These are phyloP conservation scores for Massarina eburnea DNA, from an alignment of 2,329 filamentous ascomycete species.

Conservation along the genomic window DNA sequence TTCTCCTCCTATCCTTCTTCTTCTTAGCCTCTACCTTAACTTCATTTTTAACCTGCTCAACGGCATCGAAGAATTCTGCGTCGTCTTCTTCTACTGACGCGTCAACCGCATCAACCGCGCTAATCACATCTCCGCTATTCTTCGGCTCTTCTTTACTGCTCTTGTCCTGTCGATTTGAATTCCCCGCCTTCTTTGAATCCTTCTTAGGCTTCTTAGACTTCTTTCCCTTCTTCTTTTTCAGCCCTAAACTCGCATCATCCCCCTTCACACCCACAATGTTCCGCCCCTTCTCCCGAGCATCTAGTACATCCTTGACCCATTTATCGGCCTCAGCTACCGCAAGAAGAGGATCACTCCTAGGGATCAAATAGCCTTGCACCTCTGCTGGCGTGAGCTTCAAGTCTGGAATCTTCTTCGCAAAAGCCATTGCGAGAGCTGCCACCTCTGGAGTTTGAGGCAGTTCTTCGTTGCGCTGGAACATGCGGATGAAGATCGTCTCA, in stretches of 20 bases:
- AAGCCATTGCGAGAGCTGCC: slow-evolving; percentile 29
- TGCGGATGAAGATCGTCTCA: slow-evolving; percentile 19
- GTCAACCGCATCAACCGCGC: not conserved
- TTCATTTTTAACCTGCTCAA: not conserved
- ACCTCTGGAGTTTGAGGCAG: slow-evolving; percentile 42
- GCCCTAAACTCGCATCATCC: not conserved
- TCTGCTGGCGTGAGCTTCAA: slow-evolving; percentile 13
- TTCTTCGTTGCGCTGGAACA: slow-evolving; percentile 28
- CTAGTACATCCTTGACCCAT: slow-evolving; percentile 1
- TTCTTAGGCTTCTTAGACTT: not conserved
- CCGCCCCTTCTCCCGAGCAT: not conserved
- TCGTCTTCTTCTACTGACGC: not conserved
- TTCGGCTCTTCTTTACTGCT: not conserved
- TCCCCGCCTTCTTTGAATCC: too few relatives aligned
- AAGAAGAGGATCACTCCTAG: not conserved
- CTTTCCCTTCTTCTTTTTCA: not conserved
- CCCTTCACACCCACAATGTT: slow-evolving; percentile 3
- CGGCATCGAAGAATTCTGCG: not conserved
- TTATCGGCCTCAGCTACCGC: not conserved
- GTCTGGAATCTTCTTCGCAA: slow-evolving; percentile 11
- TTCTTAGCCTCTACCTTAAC: not conserved
- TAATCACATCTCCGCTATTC: not conserved
- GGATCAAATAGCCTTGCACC: slow-evolving; percentile 14
- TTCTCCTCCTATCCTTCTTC: not conserved
- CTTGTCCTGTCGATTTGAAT: too few relatives aligned